A percentile compares a stretch with the other conserved stretches of the same genome.
phyloP scores from a whole-genome alignment of 768 basidiomycete genomes.

The Pulveroboletus frians region DNA sequence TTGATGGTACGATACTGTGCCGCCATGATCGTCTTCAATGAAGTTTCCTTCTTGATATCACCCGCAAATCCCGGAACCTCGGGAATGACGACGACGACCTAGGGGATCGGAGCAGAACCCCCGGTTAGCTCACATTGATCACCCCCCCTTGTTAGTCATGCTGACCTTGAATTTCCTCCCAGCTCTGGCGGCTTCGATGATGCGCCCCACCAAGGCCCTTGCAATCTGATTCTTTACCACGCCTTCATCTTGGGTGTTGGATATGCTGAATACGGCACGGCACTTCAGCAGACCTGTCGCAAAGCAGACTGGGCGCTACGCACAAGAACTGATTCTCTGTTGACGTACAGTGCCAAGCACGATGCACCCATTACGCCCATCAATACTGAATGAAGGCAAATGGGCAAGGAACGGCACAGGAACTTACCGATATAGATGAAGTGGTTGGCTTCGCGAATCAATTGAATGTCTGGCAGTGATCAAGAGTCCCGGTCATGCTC shows the following conservation, averaged over 20 bases:
- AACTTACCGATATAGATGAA: constrained; percentile 86
- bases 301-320: constrained; percentile 23
- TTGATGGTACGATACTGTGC: constrained; percentile 88
- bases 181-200: constrained; percentile 69
- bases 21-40: constrained; percentile 80
- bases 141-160: not conserved
- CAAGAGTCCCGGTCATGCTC: not conserved
- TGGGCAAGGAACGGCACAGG: not conserved
- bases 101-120: not conserved
- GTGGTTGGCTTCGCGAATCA: constrained; percentile 82
- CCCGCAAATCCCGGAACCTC: constrained; percentile 91
- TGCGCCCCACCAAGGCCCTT: constrained; percentile 74
- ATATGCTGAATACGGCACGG: constrained; percentile 51
- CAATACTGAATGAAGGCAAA: constrained; percentile 1
- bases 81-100: constrained; percentile 86
- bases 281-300: constrained; percentile 1
- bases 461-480: constrained; percentile 50
- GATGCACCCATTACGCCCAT: constrained; percentile 7
- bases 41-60: constrained; percentile 60
- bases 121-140: not conserved
- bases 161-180: constrained; percentile 73
- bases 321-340: constrained; percentile 85
- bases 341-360: not conserved
- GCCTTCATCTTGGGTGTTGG: constrained; percentile 57
- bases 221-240: constrained; percentile 82